Conservation (phyloP, 1,139 yeast species). For the Hyphopichia buzzinii region DNA sequence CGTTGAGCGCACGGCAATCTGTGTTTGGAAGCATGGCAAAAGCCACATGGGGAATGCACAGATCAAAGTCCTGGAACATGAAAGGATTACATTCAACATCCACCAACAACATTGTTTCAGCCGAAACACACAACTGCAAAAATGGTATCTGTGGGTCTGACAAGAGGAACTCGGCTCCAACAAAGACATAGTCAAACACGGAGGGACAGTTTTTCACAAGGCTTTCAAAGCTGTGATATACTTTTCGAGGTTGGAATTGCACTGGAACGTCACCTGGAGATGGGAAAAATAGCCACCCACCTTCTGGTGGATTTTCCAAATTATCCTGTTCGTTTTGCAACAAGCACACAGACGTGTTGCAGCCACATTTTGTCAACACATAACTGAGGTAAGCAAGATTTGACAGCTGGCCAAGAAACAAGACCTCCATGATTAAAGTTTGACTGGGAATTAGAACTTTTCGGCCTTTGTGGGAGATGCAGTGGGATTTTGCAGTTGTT, state of each 20-base stretch:
- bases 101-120: conserved; percentile 11
- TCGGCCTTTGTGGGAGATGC: no score
- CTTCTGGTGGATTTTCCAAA: no score
- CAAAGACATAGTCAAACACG: background rate
- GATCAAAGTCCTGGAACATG: conserved; percentile 11
- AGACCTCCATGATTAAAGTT: no score
- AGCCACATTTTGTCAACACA: background rate
- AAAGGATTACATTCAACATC: conserved; percentile 17
- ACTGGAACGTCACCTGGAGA: no score
- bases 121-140: conserved; percentile 1
- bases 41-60: conserved; percentile 8
- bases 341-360: conserved; percentile 1
- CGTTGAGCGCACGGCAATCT: conserved; percentile 14
- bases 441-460: no score
- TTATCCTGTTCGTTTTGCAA: background rate
- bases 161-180: background rate
- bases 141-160: background rate
- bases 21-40: conserved; percentile 14
- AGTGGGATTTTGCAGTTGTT: no score
- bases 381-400: background rate
- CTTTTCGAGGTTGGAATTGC: no score
- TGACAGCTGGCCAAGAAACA: conserved; percentile 2
- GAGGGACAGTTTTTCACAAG: no score
- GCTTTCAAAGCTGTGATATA: no score
- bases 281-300: no score